phyloP scores from a whole-genome alignment of 495 filamentous ascomycete genomes.

The Lindgomyces ingoldianus region DNA sequence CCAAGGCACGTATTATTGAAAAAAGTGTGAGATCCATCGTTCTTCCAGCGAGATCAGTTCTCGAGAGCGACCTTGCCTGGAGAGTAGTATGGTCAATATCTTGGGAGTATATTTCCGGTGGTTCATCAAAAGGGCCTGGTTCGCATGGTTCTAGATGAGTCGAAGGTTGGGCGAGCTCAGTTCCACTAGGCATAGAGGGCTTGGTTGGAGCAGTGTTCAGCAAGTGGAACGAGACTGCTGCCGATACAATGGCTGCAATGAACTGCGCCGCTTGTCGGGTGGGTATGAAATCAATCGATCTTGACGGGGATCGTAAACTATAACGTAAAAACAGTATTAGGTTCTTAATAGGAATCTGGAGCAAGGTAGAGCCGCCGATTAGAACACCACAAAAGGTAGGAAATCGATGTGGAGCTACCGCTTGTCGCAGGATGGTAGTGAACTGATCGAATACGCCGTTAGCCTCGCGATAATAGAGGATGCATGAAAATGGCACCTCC shows the following conservation, averaged over 20 bases:
- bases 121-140: constrained; percentile 24
- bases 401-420: constrained; percentile 58
- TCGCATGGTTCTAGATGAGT: constrained; percentile 8
- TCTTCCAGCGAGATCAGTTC: constrained; percentile 58
- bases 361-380: constrained; percentile 72
- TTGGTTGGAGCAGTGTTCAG: constrained; percentile 33
- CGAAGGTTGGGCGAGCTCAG: background rate
- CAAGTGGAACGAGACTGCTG: constrained; percentile 35
- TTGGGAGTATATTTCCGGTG: constrained; percentile 8
- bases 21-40: constrained; percentile 88
- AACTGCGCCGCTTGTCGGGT: constrained; percentile 23
- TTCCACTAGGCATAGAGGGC: background rate
- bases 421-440: constrained; percentile 36
- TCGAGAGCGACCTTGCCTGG: background rate
- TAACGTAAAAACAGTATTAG: constrained; percentile 22
- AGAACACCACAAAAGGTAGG: constrained; percentile 79
- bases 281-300: too few species aligned
- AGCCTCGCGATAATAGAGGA: too few species aligned
- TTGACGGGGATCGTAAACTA: background rate
- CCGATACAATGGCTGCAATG: constrained; percentile 37
- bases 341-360: constrained; percentile 53
- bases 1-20: constrained; percentile 70
- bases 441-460: constrained; percentile 25
- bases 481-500: too few species aligned
- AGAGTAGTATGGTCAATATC: constrained; percentile 4